Conservation (phyloP, 768 basidiomycete genomes). For the Psilocybe cubensis region DNA sequence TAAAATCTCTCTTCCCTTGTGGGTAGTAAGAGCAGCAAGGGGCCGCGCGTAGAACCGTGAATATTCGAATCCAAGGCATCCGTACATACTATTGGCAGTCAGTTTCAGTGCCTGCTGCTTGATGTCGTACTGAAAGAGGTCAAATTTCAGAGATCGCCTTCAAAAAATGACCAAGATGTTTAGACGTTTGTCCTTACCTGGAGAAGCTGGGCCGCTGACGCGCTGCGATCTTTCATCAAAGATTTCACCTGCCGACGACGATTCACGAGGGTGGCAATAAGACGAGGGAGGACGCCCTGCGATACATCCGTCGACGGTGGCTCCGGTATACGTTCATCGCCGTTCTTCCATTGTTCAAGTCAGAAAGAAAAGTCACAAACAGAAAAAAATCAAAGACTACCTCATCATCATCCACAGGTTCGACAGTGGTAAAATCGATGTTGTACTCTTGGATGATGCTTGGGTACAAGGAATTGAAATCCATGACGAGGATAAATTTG, state of each 20-base stretch:
- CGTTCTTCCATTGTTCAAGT: constrained; percentile 30
- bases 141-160: background rate
- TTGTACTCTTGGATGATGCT: constrained; percentile 99
- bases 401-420: constrained; percentile 67
- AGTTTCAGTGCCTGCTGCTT: constrained; percentile 97
- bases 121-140: constrained; percentile 79
- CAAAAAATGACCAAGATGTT: background rate
- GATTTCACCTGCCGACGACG: constrained; percentile 90
- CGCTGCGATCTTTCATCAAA: constrained; percentile 88
- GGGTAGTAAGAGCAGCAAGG: constrained; percentile 96
- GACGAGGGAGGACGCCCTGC: constrained; percentile 93
- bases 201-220: constrained; percentile 72
- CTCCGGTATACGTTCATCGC: constrained; percentile 89
- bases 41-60: constrained; percentile 96
- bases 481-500: constrained; percentile 97
- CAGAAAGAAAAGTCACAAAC: constrained; percentile 2
- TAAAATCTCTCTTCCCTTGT: constrained; percentile 96
- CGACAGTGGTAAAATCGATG: constrained; percentile 98
- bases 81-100: constrained; percentile 99
- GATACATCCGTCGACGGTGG: constrained; percentile 71
- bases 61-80: constrained; percentile 96
- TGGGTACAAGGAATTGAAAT: constrained; percentile 99
- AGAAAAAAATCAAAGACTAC: constrained; percentile 24
- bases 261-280: constrained; percentile 95
- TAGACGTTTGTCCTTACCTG: too few relatives aligned